These are phyloP conservation scores for Sarcodon aspratus DNA, from an alignment of 768 basidiomycete species.

Conservation along the genomic window DNA sequence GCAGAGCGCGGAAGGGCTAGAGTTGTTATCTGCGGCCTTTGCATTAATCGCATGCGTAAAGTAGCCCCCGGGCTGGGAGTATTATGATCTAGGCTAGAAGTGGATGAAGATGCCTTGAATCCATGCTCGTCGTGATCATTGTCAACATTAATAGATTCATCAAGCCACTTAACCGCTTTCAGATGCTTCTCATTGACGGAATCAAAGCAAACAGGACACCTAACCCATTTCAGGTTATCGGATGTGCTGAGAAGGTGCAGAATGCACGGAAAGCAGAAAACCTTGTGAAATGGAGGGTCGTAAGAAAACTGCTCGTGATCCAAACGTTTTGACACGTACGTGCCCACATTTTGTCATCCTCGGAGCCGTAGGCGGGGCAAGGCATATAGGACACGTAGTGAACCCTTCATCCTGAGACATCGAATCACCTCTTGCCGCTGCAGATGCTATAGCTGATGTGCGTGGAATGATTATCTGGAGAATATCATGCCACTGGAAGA, in stretches of 20 bases:
- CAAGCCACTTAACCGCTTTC: constrained; percentile 88
- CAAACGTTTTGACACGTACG: constrained; percentile 38
- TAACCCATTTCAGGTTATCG: constrained; percentile 75
- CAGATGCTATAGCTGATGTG: constrained; percentile 60
- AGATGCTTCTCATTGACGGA: constrained; percentile 83
- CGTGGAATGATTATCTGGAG: constrained; percentile 90
- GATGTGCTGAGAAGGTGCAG: constrained; percentile 82
- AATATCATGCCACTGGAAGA: constrained; percentile 94
- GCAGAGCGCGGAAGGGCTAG: constrained; percentile 84
- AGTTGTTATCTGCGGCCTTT: constrained; percentile 90
- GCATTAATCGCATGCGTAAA: constrained; percentile 81
- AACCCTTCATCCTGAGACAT: constrained; percentile 42
- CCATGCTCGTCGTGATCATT: constrained; percentile 22
- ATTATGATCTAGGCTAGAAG: constrained; percentile 24
- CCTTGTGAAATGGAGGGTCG: constrained; percentile 29
- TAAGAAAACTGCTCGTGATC: constrained; percentile 1
- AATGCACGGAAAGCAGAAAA: constrained; percentile 93
- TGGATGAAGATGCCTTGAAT: constrained; percentile 35
- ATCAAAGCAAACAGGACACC: constrained; percentile 95
- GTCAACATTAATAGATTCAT: constrained; percentile 29
- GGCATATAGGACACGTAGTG: constrained; percentile 87
- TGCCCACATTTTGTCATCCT: constrained; percentile 98
- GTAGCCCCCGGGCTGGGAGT: constrained; percentile 42
- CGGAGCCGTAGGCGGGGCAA: constrained; percentile 81
- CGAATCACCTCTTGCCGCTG: constrained; percentile 34